A percentile compares a stretch with the other conserved stretches of the same genome.
Evolutionary conservation across 495 filamentous ascomycete genomes (phyloP).

Genomic region (Penicillium fimorum): DNA sequence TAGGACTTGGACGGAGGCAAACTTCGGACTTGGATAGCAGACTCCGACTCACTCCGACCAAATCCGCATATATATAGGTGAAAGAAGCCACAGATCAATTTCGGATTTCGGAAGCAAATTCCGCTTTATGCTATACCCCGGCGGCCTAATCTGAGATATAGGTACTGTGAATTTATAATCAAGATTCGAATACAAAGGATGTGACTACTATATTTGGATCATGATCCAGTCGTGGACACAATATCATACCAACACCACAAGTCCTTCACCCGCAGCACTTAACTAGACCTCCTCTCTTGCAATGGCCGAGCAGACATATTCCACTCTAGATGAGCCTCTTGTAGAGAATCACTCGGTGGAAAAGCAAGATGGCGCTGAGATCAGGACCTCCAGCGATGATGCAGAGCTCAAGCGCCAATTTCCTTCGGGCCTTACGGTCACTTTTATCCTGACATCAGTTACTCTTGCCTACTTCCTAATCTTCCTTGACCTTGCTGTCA

Average conservation of each 20-base stretch:
- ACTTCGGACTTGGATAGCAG: not conserved
- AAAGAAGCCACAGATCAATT: not conserved
- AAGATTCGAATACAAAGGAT: not conserved
- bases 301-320: conserved; percentile 3
- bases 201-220: not conserved
- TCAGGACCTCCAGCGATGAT: conserved; percentile 1
- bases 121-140: not conserved
- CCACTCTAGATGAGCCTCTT: not conserved
- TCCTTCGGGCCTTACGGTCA: conserved; percentile 6
- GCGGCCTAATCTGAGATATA: not conserved
- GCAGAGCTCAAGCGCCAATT: conserved; percentile 6
- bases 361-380: not conserved
- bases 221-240: not conserved
- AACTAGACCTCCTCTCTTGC: not conserved
- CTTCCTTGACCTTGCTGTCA: conserved; percentile 30
- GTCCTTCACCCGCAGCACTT: not conserved
- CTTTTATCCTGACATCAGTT: conserved; percentile 19
- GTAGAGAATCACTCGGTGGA: not conserved
- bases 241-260: not conserved
- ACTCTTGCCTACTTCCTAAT: conserved; percentile 31
- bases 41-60: not conserved
- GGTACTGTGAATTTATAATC: not conserved
- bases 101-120: conserved; percentile 8
- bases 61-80: not conserved
- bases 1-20: not conserved